A percentile compares a stretch with the other conserved stretches of the same genome.
Evolutionary conservation across 352 stramenopile species (phyloP).

Genomic region (Blastocystis sp.): DNA sequence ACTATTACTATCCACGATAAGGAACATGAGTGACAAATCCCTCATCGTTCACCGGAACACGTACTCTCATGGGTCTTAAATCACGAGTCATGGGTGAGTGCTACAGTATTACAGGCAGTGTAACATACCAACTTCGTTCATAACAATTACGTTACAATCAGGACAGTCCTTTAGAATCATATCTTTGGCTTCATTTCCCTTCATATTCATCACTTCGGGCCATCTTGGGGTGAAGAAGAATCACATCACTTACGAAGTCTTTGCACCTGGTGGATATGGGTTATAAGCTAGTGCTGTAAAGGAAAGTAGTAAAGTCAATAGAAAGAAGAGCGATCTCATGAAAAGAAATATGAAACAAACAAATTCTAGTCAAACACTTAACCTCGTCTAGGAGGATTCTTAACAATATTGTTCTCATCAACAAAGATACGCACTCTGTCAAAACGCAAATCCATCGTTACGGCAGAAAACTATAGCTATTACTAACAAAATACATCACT

Average conservation of each 20-base stretch:
- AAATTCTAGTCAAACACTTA: not conserved
- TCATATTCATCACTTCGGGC: not conserved
- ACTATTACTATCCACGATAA: not conserved
- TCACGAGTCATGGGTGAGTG: not conserved
- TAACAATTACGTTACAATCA: not conserved
- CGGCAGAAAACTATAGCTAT: not conserved
- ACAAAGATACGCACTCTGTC: constrained; percentile 50
- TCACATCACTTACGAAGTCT: not conserved
- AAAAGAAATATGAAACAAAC: not conserved
- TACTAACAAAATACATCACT: not conserved
- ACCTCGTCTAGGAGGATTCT: constrained; percentile 22
- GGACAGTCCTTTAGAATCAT: not conserved
- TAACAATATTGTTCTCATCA: constrained; percentile 16
- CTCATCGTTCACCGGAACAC: no score
- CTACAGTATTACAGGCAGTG: not conserved
- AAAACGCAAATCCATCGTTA: constrained; percentile 50
- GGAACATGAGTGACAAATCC: no score
- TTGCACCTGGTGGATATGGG: not conserved
- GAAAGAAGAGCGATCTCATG: not conserved
- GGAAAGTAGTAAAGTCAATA: not conserved
- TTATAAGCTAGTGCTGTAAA: not conserved
- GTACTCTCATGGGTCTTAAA: not conserved
- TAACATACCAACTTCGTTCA: not conserved
- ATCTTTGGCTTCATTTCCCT: not conserved
- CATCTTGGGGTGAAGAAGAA: not conserved